Evolutionary conservation across 2,329 filamentous ascomycete species (phyloP).

Genomic region (Orbilia ellipsospora): DNA sequence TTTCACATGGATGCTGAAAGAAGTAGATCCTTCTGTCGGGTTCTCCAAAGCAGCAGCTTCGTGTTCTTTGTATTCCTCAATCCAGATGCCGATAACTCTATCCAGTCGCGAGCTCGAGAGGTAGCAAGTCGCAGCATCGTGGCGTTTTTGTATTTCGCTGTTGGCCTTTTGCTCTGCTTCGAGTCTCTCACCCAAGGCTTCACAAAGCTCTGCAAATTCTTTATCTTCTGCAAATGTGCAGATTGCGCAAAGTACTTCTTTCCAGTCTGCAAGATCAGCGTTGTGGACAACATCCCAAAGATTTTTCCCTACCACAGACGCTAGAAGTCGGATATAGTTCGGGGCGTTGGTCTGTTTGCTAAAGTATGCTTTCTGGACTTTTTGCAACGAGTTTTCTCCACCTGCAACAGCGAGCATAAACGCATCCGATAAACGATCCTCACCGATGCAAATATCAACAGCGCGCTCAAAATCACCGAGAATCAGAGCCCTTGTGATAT

Average conservation of each 20-base stretch:
- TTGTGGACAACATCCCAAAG: slow-evolving; percentile 99
- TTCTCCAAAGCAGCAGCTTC: slow-evolving; percentile 74
- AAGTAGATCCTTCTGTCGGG: slow-evolving; percentile 72
- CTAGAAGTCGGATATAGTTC: slow-evolving; percentile 89
- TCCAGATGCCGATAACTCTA: slow-evolving; percentile 96
- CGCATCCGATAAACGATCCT: slow-evolving; percentile 91
- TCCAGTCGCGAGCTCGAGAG: slow-evolving; percentile 95
- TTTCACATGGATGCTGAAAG: slow-evolving; percentile 89
- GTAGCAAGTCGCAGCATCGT: slow-evolving; percentile 97
- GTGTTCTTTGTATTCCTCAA: slow-evolving; percentile 84
- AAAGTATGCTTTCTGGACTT: slow-evolving; percentile 91
- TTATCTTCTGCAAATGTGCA: slow-evolving; percentile 93
- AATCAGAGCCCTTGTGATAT: slow-evolving; percentile 87
- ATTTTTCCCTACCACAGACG: slow-evolving; percentile 94
- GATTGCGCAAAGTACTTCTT: slow-evolving; percentile 92
- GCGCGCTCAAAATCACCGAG: slow-evolving; percentile 91
- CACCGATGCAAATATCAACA: slow-evolving; percentile 85
- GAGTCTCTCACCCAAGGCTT: slow-evolving; percentile 90
- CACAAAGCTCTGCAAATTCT: slow-evolving; percentile 94
- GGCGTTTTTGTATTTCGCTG: slow-evolving; percentile 71
- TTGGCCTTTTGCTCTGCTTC: slow-evolving; percentile 72
- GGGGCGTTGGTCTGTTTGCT: slow-evolving; percentile 82
- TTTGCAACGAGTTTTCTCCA: slow-evolving; percentile 90
- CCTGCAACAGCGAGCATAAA: slow-evolving; percentile 98
- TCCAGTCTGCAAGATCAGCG: slow-evolving; percentile 91